Evolutionary conservation across 306 rosid species (phyloP).

Genomic region (Glycine latifolia): DNA sequence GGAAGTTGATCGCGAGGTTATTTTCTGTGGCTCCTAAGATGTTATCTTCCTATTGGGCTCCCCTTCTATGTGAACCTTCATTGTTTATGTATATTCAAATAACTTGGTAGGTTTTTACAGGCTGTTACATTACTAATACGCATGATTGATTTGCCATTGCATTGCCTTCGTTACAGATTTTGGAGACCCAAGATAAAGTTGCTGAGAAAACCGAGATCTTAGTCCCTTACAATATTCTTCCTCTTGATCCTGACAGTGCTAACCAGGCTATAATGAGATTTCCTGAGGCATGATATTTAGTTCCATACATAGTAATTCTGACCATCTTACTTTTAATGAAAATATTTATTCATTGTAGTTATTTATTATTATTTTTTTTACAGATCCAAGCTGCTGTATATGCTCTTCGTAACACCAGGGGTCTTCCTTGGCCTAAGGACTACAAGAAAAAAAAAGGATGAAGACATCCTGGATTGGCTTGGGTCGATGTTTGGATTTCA

Average conservation of each 20-base stretch:
- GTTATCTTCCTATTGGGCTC: background rate
- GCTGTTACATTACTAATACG: background rate
- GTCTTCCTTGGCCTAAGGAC: slow-evolving; percentile 96
- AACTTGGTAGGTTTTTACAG: slow-evolving; percentile 14
- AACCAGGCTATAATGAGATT: slow-evolving; percentile 93
- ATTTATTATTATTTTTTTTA: too few species aligned
- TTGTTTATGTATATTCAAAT: slow-evolving; percentile 33
- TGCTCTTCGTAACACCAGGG: slow-evolving; percentile 93
- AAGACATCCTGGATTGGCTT: slow-evolving; percentile 98
- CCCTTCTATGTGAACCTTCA: slow-evolving; percentile 31
- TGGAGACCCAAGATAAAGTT: slow-evolving; percentile 96
- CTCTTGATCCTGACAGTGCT: slow-evolving; percentile 98
- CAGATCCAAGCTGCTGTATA: slow-evolving; percentile 91
- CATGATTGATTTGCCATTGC: slow-evolving; percentile 29
- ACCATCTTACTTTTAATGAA: slow-evolving; percentile 20
- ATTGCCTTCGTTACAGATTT: slow-evolving; percentile 60
- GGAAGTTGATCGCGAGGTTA: slow-evolving; percentile 98
- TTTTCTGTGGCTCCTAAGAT: slow-evolving; percentile 20
- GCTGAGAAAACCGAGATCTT: slow-evolving; percentile 91
- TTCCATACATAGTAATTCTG: slow-evolving; percentile 9
- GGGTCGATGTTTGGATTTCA: slow-evolving; percentile 96
- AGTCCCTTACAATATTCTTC: slow-evolving; percentile 96
- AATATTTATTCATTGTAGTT: slow-evolving; percentile 36
- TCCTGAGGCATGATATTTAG: slow-evolving; percentile 74
- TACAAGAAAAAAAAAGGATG: slow-evolving; percentile 88